Conservation (phyloP, 768 basidiomycete species). For the Termitomyces sp. region DNA sequence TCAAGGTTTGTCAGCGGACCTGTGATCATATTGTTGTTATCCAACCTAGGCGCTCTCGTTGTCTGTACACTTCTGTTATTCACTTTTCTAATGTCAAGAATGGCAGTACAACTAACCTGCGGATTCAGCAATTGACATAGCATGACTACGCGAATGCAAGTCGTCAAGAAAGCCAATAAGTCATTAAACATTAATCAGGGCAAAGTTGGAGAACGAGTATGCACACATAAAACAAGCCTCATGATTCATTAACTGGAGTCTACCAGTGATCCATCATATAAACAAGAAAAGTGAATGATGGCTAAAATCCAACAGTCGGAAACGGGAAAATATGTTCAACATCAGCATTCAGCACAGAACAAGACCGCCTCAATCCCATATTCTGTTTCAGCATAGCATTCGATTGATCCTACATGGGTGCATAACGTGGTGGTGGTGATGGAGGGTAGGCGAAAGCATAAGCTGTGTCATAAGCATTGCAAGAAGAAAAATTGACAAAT, state of each 20-base stretch:
- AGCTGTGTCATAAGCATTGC: conserved; percentile 10
- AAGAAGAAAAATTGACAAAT: conserved; percentile 12
- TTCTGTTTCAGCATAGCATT: conserved; percentile 10
- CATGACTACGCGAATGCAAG: neutral
- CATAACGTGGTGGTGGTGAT: conserved; percentile 18
- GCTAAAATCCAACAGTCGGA: neutral
- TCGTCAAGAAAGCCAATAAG: neutral
- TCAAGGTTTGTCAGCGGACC: neutral
- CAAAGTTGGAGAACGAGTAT: neutral
- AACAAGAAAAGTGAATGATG: neutral
- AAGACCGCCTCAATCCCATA: neutral
- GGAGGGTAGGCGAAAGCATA: conserved; percentile 18
- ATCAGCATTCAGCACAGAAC: neutral
- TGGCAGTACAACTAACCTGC: neutral
- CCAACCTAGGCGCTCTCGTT: too few species aligned
- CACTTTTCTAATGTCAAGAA: neutral
- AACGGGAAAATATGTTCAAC: neutral
- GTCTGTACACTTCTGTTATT: neutral
- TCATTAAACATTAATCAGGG: neutral
- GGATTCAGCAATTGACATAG: neutral
- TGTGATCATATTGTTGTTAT: too few species aligned
- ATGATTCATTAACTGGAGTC: too few species aligned
- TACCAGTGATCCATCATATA: neutral
- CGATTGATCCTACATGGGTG: conserved; percentile 23
- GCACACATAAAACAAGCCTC: neutral